Evolutionary conservation across 768 basidiomycete genomes (phyloP), one percentile per base, ranked within the genome.

Genomic region (Trichaptum fuscoviolaceum): DNA sequence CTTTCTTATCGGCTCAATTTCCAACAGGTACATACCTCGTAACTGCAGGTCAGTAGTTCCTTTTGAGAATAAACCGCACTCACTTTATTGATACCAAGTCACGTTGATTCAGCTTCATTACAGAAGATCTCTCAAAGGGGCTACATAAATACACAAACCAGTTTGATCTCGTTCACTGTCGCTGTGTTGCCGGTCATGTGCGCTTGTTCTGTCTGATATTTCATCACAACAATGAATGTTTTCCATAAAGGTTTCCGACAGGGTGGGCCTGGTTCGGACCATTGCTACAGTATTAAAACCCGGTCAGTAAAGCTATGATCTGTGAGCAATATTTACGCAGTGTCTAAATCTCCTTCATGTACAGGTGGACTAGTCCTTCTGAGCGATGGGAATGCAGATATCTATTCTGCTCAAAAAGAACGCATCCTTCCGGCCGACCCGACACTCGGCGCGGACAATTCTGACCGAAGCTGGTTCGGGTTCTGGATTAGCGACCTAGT

Each of bases 131-230:
- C 30, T 62, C 67, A 5, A 57, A 64, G 30, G 73, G 70, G 15
- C 34, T 76, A 18, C 71, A 69, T 17, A 36, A 68, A n/a, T 71
- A 70, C 63, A 57, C 65, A 24, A 64, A 64, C 1, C 67, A 68
- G 59, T 75, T 72, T 57, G 70, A 71, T 64, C 64, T 76, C 58
- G 67, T 75, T 17, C 74, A 76, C 66, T 72, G 72, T 67, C 74
- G 75, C 7, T 71, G 69, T 67, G 70, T 75, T 24, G 69, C 69
- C 25, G 71, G 70, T 58, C 71, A 73, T 69, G 75, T 73, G 57
- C 63, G 24, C 24, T 20, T 6, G 23, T 23, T 30, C 20, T 52
- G 3, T 12, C 2, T 20, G 20, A 15, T 6, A 12, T 12, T 15
- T 20, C 2, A 6, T 12, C 20, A 52, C 7, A 52, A 52, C 42